phyloP scores from a whole-genome alignment of 345 rosid genomes.

The Eucalyptus curtisii region DNA sequence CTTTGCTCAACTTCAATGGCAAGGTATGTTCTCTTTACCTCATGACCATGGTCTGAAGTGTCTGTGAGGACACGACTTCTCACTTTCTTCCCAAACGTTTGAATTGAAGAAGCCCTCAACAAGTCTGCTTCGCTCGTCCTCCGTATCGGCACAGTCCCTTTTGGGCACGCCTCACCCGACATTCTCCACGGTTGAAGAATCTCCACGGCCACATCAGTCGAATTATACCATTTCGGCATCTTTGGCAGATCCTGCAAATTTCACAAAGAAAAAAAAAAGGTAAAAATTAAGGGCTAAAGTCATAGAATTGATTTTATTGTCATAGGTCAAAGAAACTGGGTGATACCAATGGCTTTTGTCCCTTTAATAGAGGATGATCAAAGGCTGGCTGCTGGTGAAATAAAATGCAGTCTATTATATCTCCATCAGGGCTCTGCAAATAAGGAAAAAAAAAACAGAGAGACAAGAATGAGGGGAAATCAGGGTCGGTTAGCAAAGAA shows the following conservation, averaged over 20 bases:
- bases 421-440: constrained; percentile 88
- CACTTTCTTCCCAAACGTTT: constrained; percentile 58
- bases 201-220: constrained; percentile 10
- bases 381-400: constrained; percentile 84
- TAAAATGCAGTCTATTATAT: constrained; percentile 67
- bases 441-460: neutral
- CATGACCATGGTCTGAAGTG: constrained; percentile 60
- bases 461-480: neutral
- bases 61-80: constrained; percentile 59
- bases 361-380: constrained; percentile 72
- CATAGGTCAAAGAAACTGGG: neutral
- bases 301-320: neutral
- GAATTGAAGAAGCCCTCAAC: constrained; percentile 59
- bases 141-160: constrained; percentile 84
- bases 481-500: too few relatives aligned
- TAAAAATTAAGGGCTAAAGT: neutral
- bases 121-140: constrained; percentile 74
- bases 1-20: neutral
- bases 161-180: constrained; percentile 73
- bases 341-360: constrained; percentile 64
- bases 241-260: constrained; percentile 62
- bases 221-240: constrained; percentile 39
- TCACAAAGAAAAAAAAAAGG: neutral
- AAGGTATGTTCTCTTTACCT: constrained; percentile 25
- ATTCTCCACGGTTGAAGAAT: constrained; percentile 62